These are phyloP conservation scores for Pistacia integerrima DNA, from an alignment of 345 rosid species.

Conservation along the genomic window DNA sequence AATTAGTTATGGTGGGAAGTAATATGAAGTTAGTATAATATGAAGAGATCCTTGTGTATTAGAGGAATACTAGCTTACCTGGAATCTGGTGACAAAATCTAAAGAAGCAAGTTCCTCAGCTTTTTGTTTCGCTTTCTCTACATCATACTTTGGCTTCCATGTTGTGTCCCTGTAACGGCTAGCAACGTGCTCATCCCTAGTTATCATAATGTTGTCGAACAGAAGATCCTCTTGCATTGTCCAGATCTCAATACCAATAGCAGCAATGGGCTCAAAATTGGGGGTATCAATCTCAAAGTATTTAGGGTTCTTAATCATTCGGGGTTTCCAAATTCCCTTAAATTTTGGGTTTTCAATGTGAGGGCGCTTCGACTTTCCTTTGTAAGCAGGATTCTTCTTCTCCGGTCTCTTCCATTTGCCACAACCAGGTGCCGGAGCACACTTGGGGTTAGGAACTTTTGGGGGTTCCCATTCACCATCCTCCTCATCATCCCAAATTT, in stretches of 20 bases:
- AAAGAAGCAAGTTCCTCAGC: conserved; percentile 41
- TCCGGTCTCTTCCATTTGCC: conserved; percentile 62
- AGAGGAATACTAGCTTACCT: conserved; percentile 26
- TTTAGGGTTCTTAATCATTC: conserved; percentile 46
- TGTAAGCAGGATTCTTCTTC: conserved; percentile 53
- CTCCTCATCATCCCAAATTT: conserved; percentile 68
- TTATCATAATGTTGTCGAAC: conserved; percentile 53
- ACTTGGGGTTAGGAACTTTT: conserved; percentile 46
- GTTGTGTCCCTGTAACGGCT: conserved; percentile 29
- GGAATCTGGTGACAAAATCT: conserved; percentile 38
- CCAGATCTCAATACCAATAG: conserved; percentile 66
- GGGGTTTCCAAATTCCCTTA: conserved; percentile 60
- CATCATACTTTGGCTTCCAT: conserved; percentile 56
- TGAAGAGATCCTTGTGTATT: neutral
- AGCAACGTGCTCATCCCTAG: conserved; percentile 47
- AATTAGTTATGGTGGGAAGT: neutral
- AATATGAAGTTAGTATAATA: neutral
- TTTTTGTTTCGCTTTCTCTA: conserved; percentile 46
- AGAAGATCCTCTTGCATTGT: conserved; percentile 64
- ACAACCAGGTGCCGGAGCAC: conserved; percentile 55
- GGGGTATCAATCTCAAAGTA: conserved; percentile 50
- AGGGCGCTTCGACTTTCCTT: conserved; percentile 60
- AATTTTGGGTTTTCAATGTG: conserved; percentile 56
- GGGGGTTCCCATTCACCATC: conserved; percentile 68
- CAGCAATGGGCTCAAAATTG: conserved; percentile 56